Base-by-base conservation (phyloP, 805 yeast genomes). In the Metschnikowia cerradonensis region DNA sequence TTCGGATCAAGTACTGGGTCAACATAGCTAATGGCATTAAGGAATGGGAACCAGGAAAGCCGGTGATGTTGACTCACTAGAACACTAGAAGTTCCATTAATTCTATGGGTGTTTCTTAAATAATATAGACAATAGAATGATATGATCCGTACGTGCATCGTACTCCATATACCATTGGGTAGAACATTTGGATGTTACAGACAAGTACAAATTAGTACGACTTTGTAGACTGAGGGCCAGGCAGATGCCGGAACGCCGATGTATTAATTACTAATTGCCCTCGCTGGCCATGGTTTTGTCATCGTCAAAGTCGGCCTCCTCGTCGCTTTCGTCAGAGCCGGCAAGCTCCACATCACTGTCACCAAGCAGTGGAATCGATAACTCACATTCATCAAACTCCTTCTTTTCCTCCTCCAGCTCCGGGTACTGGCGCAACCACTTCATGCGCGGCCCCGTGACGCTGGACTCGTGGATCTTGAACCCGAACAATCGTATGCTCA, bases 381-480 rank as follows among this genome's bases (percentile, higher is more conserved):
- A 84, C 64, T 86, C 89, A 63, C 94, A 87, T 35, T 68, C 70
- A 5, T 80, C 76, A 56, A 74, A 82, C 61, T 88, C 95, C 47
- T 71, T 76, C 58, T 79, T 67, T 60, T 87, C 91, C 40, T 74
- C 81, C 17, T 71, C 76, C 3, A 82, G 77, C 41, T 72, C 71
- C 3, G 98, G 98, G 56, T 79, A 75, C 65, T 82, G 83, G 60
- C 98, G 81, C 54, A 92, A 76, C 99, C 99, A 94, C 61, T 79
- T 80, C 98, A 94, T 94, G 59, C 98, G 79, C n/a, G 95, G 91
- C 0, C 99, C 99, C 44, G 87, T 78, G 31, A 78, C 72, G 41
- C 96, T 85, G 49, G 71, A 63, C 64, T 88, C 92, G 60, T 86
- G 81, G 30, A 94, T 76, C 58, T 80, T 81, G 74, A 94, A 94